Evolutionary conservation across 805 yeast species (phyloP), one percentile per base, ranked within the genome.

Genomic region (Jamesozyma hellenica): DNA sequence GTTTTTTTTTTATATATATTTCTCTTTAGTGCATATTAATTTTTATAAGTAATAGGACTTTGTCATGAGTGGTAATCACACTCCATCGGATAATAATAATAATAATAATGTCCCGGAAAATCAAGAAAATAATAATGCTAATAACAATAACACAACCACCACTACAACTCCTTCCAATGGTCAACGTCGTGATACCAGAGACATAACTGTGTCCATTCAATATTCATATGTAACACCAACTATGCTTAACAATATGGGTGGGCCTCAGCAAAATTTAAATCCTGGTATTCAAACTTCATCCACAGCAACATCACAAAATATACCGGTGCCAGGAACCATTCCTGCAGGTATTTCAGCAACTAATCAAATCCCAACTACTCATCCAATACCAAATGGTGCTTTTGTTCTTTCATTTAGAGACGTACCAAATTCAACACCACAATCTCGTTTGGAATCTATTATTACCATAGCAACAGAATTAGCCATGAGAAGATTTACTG

Each of bases 321-420:
- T 14, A 16, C 28, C 16, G 25, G 21, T n/a, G 4, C 11, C 34
- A 14, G 21, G 27, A 4, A 8, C 30, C 8, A 15, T 18, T 14
- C 17, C 38, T 14, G 18, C 32, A 14, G 14, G 25, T 10, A 28
- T n/a, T 28, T 16, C 32, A 11, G 32, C 23, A 29, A 15, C 41
- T 8, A 17, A 4, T 19, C 25, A 15, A 16, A 14, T 12, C 5
- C 23, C 3, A 13, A 17, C 12, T n/a, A 16, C 25, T 8, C 14
- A 5, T 11, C 23, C 25, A 10, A 16, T 32, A 13, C 41, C 46
- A 9, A 36, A 34, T 35, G 85, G 85, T 0, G 71, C 82, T 1
- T 62, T 81, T 28, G 69, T 78, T 27, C 60, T 81, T 49, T 74
- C 79, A 31, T 74, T 81, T 25, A 84, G 87, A n/a, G 77, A 79